These are phyloP conservation scores for Beta corolliflora DNA, from an alignment of 179 eudicot genomes.

Conservation along the genomic window DNA sequence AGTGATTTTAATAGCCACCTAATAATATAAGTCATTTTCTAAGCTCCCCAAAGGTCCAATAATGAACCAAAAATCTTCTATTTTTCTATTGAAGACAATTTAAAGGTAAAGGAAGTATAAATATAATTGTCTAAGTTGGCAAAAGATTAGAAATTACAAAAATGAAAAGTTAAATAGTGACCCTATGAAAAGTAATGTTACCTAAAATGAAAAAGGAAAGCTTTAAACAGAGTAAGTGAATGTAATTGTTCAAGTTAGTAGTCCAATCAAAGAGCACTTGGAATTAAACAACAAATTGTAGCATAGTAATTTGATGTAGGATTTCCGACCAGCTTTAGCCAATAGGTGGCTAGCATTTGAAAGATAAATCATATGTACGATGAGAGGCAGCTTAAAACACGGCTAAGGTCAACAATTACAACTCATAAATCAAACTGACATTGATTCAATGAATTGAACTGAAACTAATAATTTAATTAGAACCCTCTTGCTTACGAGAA, in stretches of 20 bases:
- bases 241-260: conserved; percentile 22
- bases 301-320: conserved; percentile 1
- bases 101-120: neutral
- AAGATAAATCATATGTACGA: neutral
- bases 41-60: neutral
- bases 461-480: neutral
- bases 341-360: neutral
- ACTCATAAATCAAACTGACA: neutral
- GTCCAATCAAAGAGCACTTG: conserved; percentile 24
- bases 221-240: conserved; percentile 23
- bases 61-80: neutral
- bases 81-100: neutral
- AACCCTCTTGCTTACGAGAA: too few relatives aligned
- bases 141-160: neutral
- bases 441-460: neutral
- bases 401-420: conserved; percentile 1
- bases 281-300: conserved; percentile 5
- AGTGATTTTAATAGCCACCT: neutral
- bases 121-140: neutral
- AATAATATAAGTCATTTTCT: neutral
- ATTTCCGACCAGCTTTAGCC: conserved; percentile 4
- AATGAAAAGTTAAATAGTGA: conserved; percentile 5
- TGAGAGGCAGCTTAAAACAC: neutral
- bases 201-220: neutral
- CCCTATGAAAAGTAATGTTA: neutral